phyloP scores from a whole-genome alignment of 2,329 filamentous ascomycete species.

The Anthostomella pinea region DNA sequence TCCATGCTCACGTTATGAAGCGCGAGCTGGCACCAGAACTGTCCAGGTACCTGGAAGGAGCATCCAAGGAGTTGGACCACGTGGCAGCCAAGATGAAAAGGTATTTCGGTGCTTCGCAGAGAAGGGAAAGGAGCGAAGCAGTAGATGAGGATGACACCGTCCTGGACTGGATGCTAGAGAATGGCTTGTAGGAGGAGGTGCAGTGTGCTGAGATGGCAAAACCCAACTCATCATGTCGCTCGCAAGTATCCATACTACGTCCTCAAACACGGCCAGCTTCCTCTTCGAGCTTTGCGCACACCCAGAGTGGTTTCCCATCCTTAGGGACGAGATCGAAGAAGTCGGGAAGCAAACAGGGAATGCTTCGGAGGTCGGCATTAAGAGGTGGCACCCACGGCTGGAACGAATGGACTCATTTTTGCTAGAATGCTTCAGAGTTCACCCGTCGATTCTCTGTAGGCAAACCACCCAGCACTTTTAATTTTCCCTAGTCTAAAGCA shows the following conservation, averaged over 20 bases:
- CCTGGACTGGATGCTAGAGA: slow-evolving; percentile 5
- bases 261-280: neutral
- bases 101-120: neutral
- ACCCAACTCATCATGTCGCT: slow-evolving; percentile 1
- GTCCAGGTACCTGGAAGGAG: neutral
- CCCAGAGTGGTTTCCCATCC: slow-evolving; percentile 4
- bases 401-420: slow-evolving; percentile 9
- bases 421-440: slow-evolving; percentile 5
- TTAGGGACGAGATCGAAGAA: slow-evolving; percentile 6
- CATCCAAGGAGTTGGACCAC: slow-evolving; percentile 1
- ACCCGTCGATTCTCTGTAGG: slow-evolving; percentile 5
- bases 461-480: neutral
- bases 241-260: slow-evolving; percentile 4
- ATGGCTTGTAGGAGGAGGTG: neutral
- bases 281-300: slow-evolving; percentile 5
- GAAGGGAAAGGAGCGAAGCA: neutral
- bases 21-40: slow-evolving; percentile 1
- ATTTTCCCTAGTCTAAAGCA: neutral
- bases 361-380: neutral
- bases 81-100: neutral
- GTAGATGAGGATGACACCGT: slow-evolving; percentile 1
- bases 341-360: too few relatives aligned
- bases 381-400: slow-evolving; percentile 1
- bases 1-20: neutral
- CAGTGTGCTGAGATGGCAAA: slow-evolving; percentile 1